Conservation (phyloP, 192 early-diverging fungal genomes). For the Nowakowskiella sp. region DNA sequence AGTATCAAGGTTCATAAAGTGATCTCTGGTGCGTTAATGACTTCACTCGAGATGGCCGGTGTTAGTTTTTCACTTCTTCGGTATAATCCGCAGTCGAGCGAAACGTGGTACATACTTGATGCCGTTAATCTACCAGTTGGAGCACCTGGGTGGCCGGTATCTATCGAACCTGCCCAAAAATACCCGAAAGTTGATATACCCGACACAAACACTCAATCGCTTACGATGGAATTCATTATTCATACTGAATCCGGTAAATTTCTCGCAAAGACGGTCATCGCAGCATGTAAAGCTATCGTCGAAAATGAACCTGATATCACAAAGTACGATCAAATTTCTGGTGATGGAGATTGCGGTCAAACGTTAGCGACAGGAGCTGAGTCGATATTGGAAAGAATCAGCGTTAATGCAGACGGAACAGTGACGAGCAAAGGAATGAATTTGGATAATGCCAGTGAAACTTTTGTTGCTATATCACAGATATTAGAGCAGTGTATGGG, state of each 20-base stretch:
- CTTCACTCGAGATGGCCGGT: constrained; percentile 75
- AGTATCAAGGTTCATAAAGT: constrained; percentile 46
- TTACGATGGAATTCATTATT: no score
- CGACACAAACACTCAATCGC: no score
- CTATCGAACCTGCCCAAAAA: neutral
- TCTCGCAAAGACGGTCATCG: constrained; percentile 20
- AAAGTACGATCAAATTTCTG: constrained; percentile 60
- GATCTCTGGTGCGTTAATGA: constrained; percentile 67
- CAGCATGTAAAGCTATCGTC: constrained; percentile 32
- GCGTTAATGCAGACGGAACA: neutral
- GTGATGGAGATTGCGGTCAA: constrained; percentile 80
- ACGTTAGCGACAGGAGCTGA: constrained; percentile 59
- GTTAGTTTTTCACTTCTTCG: constrained; percentile 60
- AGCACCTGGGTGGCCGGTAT: constrained; percentile 51
- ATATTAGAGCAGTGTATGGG: constrained; percentile 70
- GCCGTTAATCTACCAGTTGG: constrained; percentile 50
- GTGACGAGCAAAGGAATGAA: constrained; percentile 8
- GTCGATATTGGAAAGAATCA: constrained; percentile 12
- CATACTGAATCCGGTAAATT: neutral
- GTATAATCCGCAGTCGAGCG: constrained; percentile 35
- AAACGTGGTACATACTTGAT: constrained; percentile 27
- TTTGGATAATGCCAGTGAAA: constrained; percentile 42
- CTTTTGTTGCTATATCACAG: constrained; percentile 50
- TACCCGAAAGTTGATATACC: constrained; percentile 2
- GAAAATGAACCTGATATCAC: constrained; percentile 58